A percentile compares a stretch with the other conserved stretches of the same genome.
Conservation (phyloP, 805 yeast species). For the Candida silvatica region DNA sequence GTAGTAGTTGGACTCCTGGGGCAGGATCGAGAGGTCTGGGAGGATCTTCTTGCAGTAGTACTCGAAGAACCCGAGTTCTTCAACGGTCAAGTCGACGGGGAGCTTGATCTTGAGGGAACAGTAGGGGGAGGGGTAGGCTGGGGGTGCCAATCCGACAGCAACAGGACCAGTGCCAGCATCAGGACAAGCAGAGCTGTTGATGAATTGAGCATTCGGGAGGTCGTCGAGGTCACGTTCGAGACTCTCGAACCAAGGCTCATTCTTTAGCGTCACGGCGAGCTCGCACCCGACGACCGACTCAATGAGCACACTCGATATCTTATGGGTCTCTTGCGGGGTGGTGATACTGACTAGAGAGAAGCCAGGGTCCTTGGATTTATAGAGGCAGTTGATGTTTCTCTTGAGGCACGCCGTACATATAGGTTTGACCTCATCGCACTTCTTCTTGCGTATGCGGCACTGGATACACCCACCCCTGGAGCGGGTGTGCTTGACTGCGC, state of each 20-base stretch:
- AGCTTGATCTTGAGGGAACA: slow-evolving; percentile 13
- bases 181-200: no score
- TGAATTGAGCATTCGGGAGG: no score
- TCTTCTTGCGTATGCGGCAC: slow-evolving; percentile 4
- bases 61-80: slow-evolving; percentile 28
- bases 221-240: no score
- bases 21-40: slow-evolving; percentile 39
- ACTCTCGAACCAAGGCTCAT: no score
- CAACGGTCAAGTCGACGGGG: slow-evolving; percentile 11
- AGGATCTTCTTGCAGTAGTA: slow-evolving; percentile 39
- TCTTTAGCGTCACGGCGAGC: no score
- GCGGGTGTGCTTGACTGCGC: slow-evolving; percentile 8
- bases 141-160: no score
- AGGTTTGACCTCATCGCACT: slow-evolving; percentile 35
- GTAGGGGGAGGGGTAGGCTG: no score
- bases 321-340: no score
- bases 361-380: slow-evolving; percentile 1
- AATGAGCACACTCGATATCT: no score
- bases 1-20: slow-evolving; percentile 39
- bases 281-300: no score
- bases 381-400: slow-evolving; percentile 21
- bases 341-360: no score
- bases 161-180: no score
- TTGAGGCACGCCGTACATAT: slow-evolving; percentile 31
- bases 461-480: slow-evolving; percentile 11